Base-by-base conservation (phyloP, 2,329 filamentous ascomycete genomes). In the Cordyceps fumosorosea region DNA sequence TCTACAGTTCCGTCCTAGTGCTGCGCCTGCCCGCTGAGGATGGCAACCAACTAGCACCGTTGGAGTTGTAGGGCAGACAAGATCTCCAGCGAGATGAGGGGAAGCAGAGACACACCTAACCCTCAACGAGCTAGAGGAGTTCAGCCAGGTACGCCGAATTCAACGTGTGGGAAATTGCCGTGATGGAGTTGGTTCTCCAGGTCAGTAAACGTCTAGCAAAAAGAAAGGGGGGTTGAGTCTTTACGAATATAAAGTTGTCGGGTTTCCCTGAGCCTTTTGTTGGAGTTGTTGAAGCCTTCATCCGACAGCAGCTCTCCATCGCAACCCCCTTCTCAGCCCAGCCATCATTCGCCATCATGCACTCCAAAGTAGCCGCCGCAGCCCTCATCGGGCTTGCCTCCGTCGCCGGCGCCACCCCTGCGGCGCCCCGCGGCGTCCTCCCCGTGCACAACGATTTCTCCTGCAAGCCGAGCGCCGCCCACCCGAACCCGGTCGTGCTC, bases 401-500 rank as follows among this genome's bases (percentile, higher is more conserved):
- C 14, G 12, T 60, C 24, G 56, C 22, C 5, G 29, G 20, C 0
- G 56, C 50, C 26, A n/a, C n/a, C n/a, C 45, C 61, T 40, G 50
- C 34, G 1, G 34, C 42, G 3, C 48, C 32, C 3, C 40, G 37
- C 8, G 47, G 34, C 34, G 34, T 14, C 34, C 34, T 37, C 34
- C 10, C 22, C 24, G 52, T 29, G 32, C 62, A 65, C 32, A 66
- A 67, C 24, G 64, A 67, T 55, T 66, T 64, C 34, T 63, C 63
- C 18, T 67, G 65, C 63, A 53, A 50, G 29, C 65, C 55, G 55
- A 24, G 62, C 20, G 29, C 48, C 8, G 6, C 16, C 26, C 63
- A 65, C 14, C 62, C 57, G 29, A 69, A 68, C 60, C 67, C 67
- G 7, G 64, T 69, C 40, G 56, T 69, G 29, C 62, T 68, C 16